phyloP scores from a whole-genome alignment of 1,284 basidiomycete genomes.

The Mycocalia duriaeana region DNA sequence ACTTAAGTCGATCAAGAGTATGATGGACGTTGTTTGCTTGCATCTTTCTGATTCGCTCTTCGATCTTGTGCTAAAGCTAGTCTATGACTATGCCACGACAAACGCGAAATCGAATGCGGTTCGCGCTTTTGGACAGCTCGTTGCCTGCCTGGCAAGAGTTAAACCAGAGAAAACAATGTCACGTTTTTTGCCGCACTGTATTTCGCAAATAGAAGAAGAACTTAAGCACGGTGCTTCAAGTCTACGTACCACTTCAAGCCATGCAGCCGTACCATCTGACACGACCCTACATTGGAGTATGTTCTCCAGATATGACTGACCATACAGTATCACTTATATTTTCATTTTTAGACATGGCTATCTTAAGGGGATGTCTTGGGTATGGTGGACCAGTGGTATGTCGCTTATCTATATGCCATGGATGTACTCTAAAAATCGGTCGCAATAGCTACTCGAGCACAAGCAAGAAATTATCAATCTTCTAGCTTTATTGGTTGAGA shows the following conservation, averaged over 20 bases:
- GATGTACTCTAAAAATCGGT: too few species aligned
- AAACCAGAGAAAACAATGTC: slow-evolving; percentile 75
- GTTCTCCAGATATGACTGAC: too few species aligned
- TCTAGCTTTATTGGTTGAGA: slow-evolving; percentile 67
- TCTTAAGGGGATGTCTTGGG: slow-evolving; percentile 75
- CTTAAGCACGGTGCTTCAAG: slow-evolving; percentile 91
- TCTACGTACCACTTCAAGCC: slow-evolving; percentile 81
- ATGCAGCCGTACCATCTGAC: slow-evolving; percentile 80
- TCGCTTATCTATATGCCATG: too few species aligned
- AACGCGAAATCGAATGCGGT: slow-evolving; percentile 88
- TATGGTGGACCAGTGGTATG: slow-evolving; percentile 64
- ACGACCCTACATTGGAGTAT: slow-evolving; percentile 92
- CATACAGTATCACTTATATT: too few species aligned
- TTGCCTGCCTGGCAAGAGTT: slow-evolving; percentile 82
- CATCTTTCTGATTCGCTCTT: slow-evolving; percentile 88
- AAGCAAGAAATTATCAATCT: slow-evolving; percentile 68
- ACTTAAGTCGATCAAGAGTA: slow-evolving; percentile 77
- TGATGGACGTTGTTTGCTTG: slow-evolving; percentile 81
- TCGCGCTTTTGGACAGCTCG: slow-evolving; percentile 84
- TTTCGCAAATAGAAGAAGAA: slow-evolving; percentile 80
- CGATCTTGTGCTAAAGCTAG: slow-evolving; percentile 80
- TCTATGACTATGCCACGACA: slow-evolving; percentile 84
- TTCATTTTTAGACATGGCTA: slow-evolving; percentile 67
- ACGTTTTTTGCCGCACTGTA: slow-evolving; percentile 80
- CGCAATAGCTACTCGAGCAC: slow-evolving; percentile 63